Base-by-base conservation (phyloP, 2,329 filamentous ascomycete species). In the Xylariaceae sp. region DNA sequence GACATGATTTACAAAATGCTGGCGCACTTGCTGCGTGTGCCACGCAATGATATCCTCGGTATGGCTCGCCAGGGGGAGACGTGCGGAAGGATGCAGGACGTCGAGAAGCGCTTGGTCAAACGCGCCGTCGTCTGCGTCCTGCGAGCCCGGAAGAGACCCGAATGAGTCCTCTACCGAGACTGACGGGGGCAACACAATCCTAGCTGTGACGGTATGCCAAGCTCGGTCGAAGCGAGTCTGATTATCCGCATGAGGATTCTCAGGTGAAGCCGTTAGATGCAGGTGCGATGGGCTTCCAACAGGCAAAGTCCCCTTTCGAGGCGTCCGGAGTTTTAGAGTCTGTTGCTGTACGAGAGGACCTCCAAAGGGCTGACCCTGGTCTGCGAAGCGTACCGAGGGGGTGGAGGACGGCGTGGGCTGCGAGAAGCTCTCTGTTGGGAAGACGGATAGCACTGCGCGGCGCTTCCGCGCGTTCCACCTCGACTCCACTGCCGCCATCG, bases 121-220 rank as follows among this genome's bases (percentile, higher is more conserved):
- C 6, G 66, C 66, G 19, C 58, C 60, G 53, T 77, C 72, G 7
- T 66, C 59, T 41, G 52, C 53, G 19, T 66, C 64, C 43, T 71
- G 67, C 7, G 66, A 67, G 56, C 71, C 71, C 14, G 75, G 67
- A 42, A 77, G 62, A 18, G 72, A 66, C 30, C 77, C 78, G 59
- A 80, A 80, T 19, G 75, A 77, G 59, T 80, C 77, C 59, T 81
- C 76, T 7, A 70, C 72, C 2, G 78, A 69, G 39, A 79, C 76
- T 10, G 77, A 78, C n/a, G 73, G 65, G 9, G 81, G 78, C 18
- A 86, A 70, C 42, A 75, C 73, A 41, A 86, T 77, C 32, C 71
- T 71, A 30, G 77, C 73, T 14, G 81, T 85, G 52, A 85, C 81
- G 27, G 72, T 68, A 61, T 82, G 78, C 83, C 83, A 86, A 50